phyloP scores from a whole-genome alignment of 2,329 filamentous ascomycete genomes.

The Paraconiothyrium sp. region DNA sequence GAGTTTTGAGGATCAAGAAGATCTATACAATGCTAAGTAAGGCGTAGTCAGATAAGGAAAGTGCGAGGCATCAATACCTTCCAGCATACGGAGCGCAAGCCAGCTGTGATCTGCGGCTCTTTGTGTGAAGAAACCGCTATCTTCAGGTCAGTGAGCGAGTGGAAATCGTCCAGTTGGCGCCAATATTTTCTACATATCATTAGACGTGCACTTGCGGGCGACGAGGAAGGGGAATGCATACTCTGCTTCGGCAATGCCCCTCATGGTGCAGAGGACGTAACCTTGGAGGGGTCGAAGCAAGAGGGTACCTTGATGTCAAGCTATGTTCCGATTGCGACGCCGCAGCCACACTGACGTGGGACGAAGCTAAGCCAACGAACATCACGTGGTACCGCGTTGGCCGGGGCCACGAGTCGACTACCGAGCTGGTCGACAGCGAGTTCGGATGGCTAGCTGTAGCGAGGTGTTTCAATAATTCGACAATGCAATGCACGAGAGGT shows the following conservation, averaged over 20 bases:
- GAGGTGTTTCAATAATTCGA: neutral
- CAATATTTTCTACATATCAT: conserved; percentile 43
- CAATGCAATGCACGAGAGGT: neutral
- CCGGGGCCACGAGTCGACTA: neutral
- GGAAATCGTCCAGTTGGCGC: conserved; percentile 48
- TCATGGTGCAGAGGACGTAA: conserved; percentile 34
- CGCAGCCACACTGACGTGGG: conserved; percentile 20
- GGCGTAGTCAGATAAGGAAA: neutral
- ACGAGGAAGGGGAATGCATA: conserved; percentile 24
- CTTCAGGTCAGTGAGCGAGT: conserved; percentile 49
- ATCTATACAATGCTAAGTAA: conserved; percentile 59
- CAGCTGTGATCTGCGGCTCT: conserved; percentile 60
- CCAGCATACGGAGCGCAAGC: conserved; percentile 89
- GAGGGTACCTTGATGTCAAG: conserved; percentile 45
- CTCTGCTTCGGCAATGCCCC: conserved; percentile 46
- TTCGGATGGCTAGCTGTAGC: neutral
- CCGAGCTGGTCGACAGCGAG: neutral
- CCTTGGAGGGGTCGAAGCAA: conserved; percentile 21
- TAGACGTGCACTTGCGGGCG: conserved; percentile 20
- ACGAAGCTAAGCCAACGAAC: conserved; percentile 1
- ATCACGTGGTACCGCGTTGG: conserved; percentile 15
- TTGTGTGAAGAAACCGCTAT: conserved; percentile 49
- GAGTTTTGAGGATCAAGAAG: conserved; percentile 80
- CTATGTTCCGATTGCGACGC: conserved; percentile 22
- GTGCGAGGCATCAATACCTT: conserved; percentile 66